Percentiles rank a stretch among this genome's conserved stretches.
These are phyloP conservation scores for Gonapodya sp. DNA, from an alignment of 192 early-diverging fungal species.

Conservation along the genomic window DNA sequence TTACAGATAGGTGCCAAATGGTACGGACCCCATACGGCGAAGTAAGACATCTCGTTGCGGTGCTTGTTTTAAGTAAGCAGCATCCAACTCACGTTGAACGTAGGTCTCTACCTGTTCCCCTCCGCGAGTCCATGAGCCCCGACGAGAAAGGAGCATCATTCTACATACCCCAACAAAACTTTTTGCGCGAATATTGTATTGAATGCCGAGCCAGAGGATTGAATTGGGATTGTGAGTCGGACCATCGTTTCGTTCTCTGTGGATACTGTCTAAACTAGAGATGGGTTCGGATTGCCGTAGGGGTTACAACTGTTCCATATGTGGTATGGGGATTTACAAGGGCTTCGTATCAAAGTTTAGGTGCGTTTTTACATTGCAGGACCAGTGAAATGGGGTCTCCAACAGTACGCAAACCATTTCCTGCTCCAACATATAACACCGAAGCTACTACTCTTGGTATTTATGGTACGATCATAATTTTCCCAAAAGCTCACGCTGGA, in stretches of 20 bases:
- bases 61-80: too few species aligned
- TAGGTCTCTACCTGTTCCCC: background rate
- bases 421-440: too few species aligned
- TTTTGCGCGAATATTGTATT: background rate
- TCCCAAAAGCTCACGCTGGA: background rate
- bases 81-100: background rate
- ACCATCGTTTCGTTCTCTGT: too few species aligned
- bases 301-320: background rate
- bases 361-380: too few species aligned
- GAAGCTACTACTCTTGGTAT: background rate
- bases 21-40: background rate
- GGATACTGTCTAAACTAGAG: too few species aligned
- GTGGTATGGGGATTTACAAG: conserved; percentile 1
- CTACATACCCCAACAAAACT: background rate
- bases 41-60: background rate
- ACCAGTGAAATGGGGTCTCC: too few species aligned
- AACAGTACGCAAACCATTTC: too few species aligned
- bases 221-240: background rate
- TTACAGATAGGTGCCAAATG: conserved; percentile 4
- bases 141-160: background rate
- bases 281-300: background rate
- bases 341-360: conserved; percentile 8
- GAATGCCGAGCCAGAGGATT: background rate
- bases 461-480: background rate
- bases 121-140: background rate